Evolutionary conservation across 768 basidiomycete genomes (phyloP).

Genomic region (Porphyrellus cyaneotinctus): DNA sequence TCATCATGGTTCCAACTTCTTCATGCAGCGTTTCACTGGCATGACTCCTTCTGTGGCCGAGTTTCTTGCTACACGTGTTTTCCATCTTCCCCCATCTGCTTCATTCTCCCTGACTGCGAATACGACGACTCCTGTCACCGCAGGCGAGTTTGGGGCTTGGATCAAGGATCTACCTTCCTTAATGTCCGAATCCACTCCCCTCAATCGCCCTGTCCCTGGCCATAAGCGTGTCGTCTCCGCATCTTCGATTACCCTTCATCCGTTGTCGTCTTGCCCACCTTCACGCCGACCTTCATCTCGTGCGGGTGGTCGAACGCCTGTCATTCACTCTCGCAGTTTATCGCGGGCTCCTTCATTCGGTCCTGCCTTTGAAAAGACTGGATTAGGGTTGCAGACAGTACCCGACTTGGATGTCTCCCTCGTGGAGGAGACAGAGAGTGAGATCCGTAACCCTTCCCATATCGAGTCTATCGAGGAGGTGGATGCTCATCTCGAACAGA

Average conservation of each 20-base stretch:
- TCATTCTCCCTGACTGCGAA: conserved; percentile 18
- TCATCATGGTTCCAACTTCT: conserved; percentile 76
- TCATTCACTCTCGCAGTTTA: conserved; percentile 49
- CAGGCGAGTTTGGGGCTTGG: conserved; percentile 85
- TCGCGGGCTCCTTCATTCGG: conserved; percentile 63
- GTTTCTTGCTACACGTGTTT: conserved; percentile 79
- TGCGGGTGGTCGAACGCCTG: conserved; percentile 53
- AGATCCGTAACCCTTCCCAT: conserved; percentile 21
- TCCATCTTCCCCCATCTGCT: conserved; percentile 69
- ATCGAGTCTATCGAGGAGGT: conserved; percentile 37
- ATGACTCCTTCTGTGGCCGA: conserved; percentile 86
- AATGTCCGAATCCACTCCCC: conserved; percentile 42
- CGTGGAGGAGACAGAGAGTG: conserved; percentile 41
- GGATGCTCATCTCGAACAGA: conserved; percentile 18
- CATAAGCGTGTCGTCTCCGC: conserved; percentile 59
- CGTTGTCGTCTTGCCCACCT: conserved; percentile 58
- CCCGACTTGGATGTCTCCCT: conserved; percentile 42
- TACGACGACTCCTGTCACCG: conserved; percentile 48
- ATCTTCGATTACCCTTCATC: conserved; percentile 54
- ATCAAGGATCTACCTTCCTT: conserved; percentile 73
- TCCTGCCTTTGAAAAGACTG: conserved; percentile 40
- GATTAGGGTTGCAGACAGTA: conserved; percentile 46
- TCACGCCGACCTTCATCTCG: conserved; percentile 73
- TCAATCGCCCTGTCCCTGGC: conserved; percentile 29
- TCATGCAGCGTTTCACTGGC: conserved; percentile 85